Evolutionary conservation across 192 early-diverging fungal species (phyloP).

Genomic region (Coemansia sp.): DNA sequence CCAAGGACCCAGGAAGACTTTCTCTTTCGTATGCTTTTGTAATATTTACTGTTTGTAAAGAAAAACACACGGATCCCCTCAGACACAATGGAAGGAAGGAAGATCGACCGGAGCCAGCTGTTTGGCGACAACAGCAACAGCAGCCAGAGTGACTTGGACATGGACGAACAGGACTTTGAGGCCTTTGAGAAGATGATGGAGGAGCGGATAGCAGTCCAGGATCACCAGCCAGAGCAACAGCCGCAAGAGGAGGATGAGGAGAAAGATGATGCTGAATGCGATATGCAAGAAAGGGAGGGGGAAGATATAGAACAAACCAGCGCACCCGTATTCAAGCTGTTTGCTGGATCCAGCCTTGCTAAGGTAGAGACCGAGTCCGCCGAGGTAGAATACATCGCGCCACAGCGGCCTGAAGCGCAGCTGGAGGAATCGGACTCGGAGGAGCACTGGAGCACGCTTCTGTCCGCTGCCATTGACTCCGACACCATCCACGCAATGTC

Average conservation of each 20-base stretch:
- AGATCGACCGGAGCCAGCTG: conserved; percentile 35
- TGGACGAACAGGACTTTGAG: conserved; percentile 38
- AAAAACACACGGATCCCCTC: background rate
- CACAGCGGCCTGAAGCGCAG: conserved; percentile 26
- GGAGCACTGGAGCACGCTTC: conserved; percentile 42
- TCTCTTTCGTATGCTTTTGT: background rate
- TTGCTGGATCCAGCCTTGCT: conserved; percentile 40
- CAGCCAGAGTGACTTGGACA: conserved; percentile 2
- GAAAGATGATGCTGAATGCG: background rate
- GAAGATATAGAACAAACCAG: background rate
- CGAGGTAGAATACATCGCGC: conserved; percentile 21
- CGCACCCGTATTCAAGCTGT: conserved; percentile 38
- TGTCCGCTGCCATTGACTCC: conserved; percentile 37
- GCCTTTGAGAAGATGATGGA: conserved; percentile 47
- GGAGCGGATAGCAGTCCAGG: conserved; percentile 19
- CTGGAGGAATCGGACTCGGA: conserved; percentile 48
- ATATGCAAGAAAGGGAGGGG: background rate
- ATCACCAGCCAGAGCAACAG: background rate
- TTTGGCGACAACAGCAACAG: conserved; percentile 26
- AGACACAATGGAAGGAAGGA: conserved; percentile 22
- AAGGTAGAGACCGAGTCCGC: conserved; percentile 31
- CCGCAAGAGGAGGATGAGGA: background rate
- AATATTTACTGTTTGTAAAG: background rate
- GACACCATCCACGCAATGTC: conserved; percentile 18
- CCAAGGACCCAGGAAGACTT: no score